These are phyloP conservation scores for Yamadazyma nakazawae DNA, from an alignment of 805 yeast genomes.

Conservation along the genomic window DNA sequence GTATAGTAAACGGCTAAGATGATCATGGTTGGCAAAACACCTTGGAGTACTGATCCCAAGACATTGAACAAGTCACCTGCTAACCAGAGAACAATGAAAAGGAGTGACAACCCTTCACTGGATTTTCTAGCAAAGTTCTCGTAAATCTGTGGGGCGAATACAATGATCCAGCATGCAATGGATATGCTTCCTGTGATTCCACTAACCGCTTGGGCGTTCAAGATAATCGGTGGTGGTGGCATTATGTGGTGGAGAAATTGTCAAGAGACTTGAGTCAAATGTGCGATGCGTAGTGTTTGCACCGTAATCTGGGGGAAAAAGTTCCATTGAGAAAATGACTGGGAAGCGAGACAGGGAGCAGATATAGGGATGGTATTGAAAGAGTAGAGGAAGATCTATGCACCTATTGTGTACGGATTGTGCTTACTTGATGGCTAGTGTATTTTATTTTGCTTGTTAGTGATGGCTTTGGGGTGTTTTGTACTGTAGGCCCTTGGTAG, in stretches of 20 bases:
- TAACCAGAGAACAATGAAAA: constrained; percentile 87
- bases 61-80: constrained; percentile 93
- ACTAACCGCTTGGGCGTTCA: constrained; percentile 68
- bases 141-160: constrained; percentile 93
- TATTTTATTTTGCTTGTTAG: too few species aligned
- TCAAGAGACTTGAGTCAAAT: background rate
- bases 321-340: background rate
- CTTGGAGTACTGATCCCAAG: constrained; percentile 84
- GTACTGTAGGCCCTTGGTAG: too few species aligned
- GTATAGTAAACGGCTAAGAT: constrained; percentile 91
- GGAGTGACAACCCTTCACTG: constrained; percentile 84
- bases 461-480: too few species aligned
- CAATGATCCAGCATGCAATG: constrained; percentile 96
- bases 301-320: background rate
- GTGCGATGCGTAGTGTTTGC: constrained; percentile 1
- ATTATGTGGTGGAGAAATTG: constrained; percentile 4
- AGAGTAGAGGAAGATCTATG: too few species aligned
- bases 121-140: constrained; percentile 84
- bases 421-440: too few species aligned
- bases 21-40: constrained; percentile 91
- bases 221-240: constrained; percentile 63
- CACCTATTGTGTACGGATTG: too few species aligned
- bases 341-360: too few species aligned
- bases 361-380: too few species aligned
- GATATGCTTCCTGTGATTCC: constrained; percentile 87